Percentiles rank a stretch among this genome's conserved stretches.
Evolutionary conservation across 2,329 filamentous ascomycete genomes (phyloP).

Genomic region (Botrytis fabae): DNA sequence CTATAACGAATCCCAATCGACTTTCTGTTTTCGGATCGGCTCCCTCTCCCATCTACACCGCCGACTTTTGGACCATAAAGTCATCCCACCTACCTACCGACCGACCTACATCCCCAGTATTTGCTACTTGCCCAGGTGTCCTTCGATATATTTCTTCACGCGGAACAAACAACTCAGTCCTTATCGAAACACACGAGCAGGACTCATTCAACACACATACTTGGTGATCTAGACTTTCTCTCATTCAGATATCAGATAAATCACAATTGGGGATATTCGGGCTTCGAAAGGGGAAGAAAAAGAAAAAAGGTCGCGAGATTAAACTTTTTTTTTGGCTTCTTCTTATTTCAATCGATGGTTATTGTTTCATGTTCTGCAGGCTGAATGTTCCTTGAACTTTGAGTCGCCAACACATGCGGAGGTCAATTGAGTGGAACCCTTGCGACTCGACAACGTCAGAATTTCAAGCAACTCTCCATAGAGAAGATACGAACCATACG

Average conservation of each 20-base stretch:
- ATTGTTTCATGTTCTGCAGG: conserved; percentile 39
- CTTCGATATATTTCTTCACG: conserved; percentile 12
- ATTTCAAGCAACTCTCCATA: conserved; percentile 25
- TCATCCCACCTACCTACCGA: background rate
- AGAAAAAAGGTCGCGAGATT: conserved; percentile 3
- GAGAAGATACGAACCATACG: conserved; percentile 23
- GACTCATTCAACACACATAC: conserved; percentile 6
- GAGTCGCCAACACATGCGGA: conserved; percentile 39
- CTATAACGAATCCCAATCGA: background rate
- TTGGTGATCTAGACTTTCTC: conserved; percentile 18
- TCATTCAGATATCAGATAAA: background rate
- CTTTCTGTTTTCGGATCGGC: background rate
- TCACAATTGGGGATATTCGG: conserved; percentile 4
- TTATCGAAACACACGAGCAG: conserved; percentile 12
- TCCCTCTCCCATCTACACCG: conserved; percentile 4
- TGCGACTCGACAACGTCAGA: conserved; percentile 38
- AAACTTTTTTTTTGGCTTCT: conserved; percentile 26
- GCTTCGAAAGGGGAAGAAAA: background rate
- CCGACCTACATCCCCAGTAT: background rate
- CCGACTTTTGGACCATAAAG: background rate
- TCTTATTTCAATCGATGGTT: conserved; percentile 30
- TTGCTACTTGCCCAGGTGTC: background rate
- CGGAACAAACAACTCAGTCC: background rate
- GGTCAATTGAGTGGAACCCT: conserved; percentile 33
- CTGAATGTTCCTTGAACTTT: conserved; percentile 36